Percentiles rank a stretch among this genome's conserved stretches.
These are phyloP conservation scores for Daedaleopsis sinensis DNA, from an alignment of 768 basidiomycete genomes.

Conservation along the genomic window DNA sequence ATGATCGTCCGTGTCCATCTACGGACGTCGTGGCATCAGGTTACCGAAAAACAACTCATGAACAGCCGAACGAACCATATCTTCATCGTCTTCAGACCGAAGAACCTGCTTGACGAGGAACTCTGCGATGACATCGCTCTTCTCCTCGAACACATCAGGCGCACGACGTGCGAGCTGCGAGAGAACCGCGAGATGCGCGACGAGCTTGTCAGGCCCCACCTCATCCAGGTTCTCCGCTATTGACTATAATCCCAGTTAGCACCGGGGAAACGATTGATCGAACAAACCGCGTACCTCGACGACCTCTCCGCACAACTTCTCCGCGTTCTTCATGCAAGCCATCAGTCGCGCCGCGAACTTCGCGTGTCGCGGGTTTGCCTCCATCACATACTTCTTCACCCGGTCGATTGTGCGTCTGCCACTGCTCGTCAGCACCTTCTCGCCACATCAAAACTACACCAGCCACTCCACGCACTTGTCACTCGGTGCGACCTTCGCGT, in stretches of 20 bases:
- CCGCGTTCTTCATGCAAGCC: constrained; percentile 56
- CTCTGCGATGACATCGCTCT: constrained; percentile 72
- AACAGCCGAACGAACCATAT: background rate
- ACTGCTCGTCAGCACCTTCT: background rate
- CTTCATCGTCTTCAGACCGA: constrained; percentile 46
- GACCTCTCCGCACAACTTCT: constrained; percentile 52
- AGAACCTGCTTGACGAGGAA: constrained; percentile 74
- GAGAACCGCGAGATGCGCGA: constrained; percentile 71
- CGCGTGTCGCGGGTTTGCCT: constrained; percentile 64
- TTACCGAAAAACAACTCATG: too few species aligned
- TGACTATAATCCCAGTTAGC: constrained; percentile 42
- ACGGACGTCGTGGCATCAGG: background rate
- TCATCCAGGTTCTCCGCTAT: constrained; percentile 57
- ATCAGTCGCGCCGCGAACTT: constrained; percentile 87
- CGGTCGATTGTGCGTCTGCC: constrained; percentile 69
- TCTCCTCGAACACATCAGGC: constrained; percentile 75
- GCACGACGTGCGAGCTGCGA: constrained; percentile 71
- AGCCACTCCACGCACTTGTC: constrained; percentile 62
- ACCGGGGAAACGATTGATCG: background rate
- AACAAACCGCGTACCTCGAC: constrained; percentile 56
- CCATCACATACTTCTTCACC: constrained; percentile 58
- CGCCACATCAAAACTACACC: background rate
- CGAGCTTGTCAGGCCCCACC: constrained; percentile 52
- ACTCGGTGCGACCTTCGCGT: constrained; percentile 54
- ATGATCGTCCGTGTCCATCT: constrained; percentile 66